phyloP scores from a whole-genome alignment of 1,284 basidiomycete species.

The Chalciporus sp. region DNA sequence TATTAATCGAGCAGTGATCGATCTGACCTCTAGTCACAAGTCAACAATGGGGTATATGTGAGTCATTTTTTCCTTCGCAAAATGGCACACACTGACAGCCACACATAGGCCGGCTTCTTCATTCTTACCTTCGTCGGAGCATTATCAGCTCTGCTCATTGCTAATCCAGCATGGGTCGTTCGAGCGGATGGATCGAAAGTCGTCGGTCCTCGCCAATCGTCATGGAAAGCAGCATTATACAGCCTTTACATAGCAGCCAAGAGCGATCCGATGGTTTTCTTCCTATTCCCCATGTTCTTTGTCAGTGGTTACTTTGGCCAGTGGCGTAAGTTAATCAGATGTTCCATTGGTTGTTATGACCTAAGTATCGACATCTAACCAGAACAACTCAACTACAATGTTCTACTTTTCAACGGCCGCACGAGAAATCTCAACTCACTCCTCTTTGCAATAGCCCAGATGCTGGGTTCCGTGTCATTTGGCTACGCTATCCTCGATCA shows the following conservation, averaged over 20 bases:
- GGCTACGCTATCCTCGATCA: conserved; percentile 47
- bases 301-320: neutral
- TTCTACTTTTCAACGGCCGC: conserved; percentile 32
- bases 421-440: conserved; percentile 39
- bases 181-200: neutral
- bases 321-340: neutral
- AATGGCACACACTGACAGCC: neutral
- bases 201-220: neutral
- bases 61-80: too few relatives aligned
- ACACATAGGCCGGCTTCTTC: neutral
- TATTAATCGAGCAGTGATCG: too few relatives aligned
- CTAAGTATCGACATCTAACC: neutral
- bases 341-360: neutral
- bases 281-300: neutral
- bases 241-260: neutral
- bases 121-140: too few relatives aligned
- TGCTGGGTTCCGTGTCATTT: conserved; percentile 41
- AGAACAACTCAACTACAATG: conserved; percentile 36
- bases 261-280: neutral
- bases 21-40: too few relatives aligned
- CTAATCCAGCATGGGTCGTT: neutral
- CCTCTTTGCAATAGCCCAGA: conserved; percentile 34
- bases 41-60: neutral
- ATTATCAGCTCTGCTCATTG: too few relatives aligned
- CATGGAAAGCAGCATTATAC: neutral